Evolutionary conservation across 441 rosid genomes (phyloP).

Genomic region (Mallotus japonicus): DNA sequence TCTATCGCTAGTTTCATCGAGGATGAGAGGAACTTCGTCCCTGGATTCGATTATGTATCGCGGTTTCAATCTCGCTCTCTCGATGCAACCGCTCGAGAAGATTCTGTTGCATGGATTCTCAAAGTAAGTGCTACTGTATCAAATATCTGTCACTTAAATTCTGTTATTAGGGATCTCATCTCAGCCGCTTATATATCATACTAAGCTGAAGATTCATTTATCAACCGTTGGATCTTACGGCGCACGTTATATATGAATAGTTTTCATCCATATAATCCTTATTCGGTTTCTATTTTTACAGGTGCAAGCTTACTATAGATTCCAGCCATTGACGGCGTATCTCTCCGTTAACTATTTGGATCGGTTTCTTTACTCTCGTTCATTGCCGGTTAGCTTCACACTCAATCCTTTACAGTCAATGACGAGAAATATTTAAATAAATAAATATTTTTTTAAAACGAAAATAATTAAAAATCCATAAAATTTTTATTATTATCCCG

Average conservation of each 20-base stretch:
- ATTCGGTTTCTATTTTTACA: constrained; percentile 32
- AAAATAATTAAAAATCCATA: neutral
- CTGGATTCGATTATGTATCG: constrained; percentile 81
- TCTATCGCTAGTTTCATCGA: constrained; percentile 68
- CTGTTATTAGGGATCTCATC: constrained; percentile 31
- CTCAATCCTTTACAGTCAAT: neutral
- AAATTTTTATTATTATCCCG: neutral
- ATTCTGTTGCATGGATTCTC: constrained; percentile 92
- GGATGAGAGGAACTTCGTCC: constrained; percentile 76
- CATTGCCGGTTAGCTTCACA: constrained; percentile 57
- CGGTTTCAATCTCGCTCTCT: constrained; percentile 66
- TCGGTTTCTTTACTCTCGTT: constrained; percentile 69
- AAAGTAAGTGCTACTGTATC: constrained; percentile 43
- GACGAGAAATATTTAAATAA: neutral
- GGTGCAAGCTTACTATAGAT: constrained; percentile 66
- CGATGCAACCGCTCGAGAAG: constrained; percentile 79
- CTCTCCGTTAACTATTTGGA: constrained; percentile 94
- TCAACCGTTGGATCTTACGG: constrained; percentile 21
- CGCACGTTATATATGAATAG: neutral
- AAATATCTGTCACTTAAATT: constrained; percentile 6
- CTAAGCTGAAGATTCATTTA: neutral
- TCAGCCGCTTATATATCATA: constrained; percentile 13
- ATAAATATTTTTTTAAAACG: too few species aligned
- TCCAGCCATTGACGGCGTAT: constrained; percentile 89
- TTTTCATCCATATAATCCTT: too few species aligned